phyloP scores from a whole-genome alignment of 306 rosid species.

The Casuarina equisetifolia region DNA sequence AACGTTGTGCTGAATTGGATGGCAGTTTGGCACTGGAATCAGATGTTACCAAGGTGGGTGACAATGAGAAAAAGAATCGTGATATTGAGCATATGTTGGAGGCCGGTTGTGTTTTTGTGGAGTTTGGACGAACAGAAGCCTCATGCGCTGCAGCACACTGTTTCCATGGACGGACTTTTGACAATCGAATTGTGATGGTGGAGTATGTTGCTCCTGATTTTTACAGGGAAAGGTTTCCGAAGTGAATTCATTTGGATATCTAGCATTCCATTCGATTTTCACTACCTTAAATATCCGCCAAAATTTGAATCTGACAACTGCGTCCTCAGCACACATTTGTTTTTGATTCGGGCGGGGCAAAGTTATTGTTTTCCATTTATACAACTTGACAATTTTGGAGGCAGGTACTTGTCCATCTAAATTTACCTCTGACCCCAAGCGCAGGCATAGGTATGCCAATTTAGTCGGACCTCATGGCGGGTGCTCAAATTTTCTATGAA shows the following conservation, averaged over 20 bases:
- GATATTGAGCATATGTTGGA: conserved; percentile 40
- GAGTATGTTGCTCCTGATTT: conserved; percentile 54
- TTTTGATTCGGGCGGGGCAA: neutral
- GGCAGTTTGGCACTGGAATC: conserved; percentile 32
- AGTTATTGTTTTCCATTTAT: neutral
- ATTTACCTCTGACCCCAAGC: neutral
- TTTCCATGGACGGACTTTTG: conserved; percentile 74
- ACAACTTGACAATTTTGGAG: neutral
- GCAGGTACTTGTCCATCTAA: neutral
- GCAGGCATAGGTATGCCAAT: neutral
- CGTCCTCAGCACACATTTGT: conserved; percentile 3
- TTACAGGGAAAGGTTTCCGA: conserved; percentile 55
- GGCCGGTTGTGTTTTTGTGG: conserved; percentile 71
- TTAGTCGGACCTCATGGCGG: neutral
- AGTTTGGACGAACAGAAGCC: conserved; percentile 78
- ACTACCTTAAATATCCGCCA: neutral
- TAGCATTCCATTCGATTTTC: conserved; percentile 7
- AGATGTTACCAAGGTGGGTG: conserved; percentile 22
- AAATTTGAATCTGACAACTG: neutral
- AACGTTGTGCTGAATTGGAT: conserved; percentile 27
- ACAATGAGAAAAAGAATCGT: conserved; percentile 29
- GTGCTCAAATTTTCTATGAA: neutral
- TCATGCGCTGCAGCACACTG: conserved; percentile 70
- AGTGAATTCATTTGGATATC: conserved; percentile 35
- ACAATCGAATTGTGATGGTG: conserved; percentile 62